phyloP scores from a whole-genome alignment of 345 rosid genomes.

The Capsella bursapastoris region DNA sequence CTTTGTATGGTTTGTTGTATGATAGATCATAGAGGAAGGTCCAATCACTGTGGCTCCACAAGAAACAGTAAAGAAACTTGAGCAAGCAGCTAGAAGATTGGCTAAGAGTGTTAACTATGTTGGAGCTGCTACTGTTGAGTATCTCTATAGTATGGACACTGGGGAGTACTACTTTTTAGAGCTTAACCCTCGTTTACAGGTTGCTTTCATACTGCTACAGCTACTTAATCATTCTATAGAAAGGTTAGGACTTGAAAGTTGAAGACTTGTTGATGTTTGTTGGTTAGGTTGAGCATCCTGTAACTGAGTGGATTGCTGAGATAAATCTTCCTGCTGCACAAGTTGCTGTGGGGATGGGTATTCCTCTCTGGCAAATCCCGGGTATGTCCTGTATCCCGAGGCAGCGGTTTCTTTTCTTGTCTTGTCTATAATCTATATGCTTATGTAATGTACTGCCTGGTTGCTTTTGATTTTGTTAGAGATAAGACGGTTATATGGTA shows the following conservation, averaged over 20 bases:
- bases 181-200: slow-evolving; percentile 99
- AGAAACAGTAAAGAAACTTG: slow-evolving; percentile 83
- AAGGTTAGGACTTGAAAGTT: slow-evolving; percentile 9
- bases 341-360: slow-evolving; percentile 98
- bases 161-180: slow-evolving; percentile 97
- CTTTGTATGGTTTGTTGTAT: neutral
- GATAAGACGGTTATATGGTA: slow-evolving; percentile 93
- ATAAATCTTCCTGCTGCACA: slow-evolving; percentile 97
- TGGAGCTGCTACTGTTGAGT: slow-evolving; percentile 99
- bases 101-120: slow-evolving; percentile 92
- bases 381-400: slow-evolving; percentile 54
- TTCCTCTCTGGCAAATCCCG: slow-evolving; percentile 97
- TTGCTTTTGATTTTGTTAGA: slow-evolving; percentile 54
- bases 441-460: slow-evolving; percentile 7
- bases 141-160: slow-evolving; percentile 95
- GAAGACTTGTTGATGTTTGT: slow-evolving; percentile 18
- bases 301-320: slow-evolving; percentile 99
- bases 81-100: slow-evolving; percentile 97
- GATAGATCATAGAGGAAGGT: slow-evolving; percentile 98
- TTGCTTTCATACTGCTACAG: slow-evolving; percentile 31
- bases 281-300: slow-evolving; percentile 97
- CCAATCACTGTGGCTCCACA: slow-evolving; percentile 94
- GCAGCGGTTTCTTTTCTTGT: slow-evolving; percentile 17
- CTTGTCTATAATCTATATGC: neutral
- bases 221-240: neutral